Base-by-base conservation (phyloP, 495 filamentous ascomycete species). In the Platismatia glauca region DNA sequence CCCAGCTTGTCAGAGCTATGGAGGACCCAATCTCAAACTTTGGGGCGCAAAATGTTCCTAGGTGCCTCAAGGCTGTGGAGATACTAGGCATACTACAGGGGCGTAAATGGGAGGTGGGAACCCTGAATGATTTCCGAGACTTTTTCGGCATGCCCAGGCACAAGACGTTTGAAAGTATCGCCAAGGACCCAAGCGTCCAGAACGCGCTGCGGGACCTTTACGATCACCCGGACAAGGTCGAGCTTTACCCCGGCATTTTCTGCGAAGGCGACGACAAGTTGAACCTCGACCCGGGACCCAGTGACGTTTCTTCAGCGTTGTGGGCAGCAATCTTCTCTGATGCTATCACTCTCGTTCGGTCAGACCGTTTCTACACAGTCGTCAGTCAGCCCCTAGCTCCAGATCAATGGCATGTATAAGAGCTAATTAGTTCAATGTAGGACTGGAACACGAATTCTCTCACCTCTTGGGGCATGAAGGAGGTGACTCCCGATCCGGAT, bases 41-140 rank as follows among this genome's bases (percentile, higher is more conserved):
- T 55, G 77, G 77, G 22, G 68, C 75, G 7, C 70, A 73, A 34
- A 67, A 72, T 52, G 64, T 74, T n/a, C 77, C 77, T 4, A 71
- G 73, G 43, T 64, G 68, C 37, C 59, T 79, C 12, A 72, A 66
- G 24, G 59, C 62, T 7, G 61, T 79, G 12, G 77, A 77, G 60
- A 74, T 79, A 15, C 24, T 75, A 35, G 77, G 75, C 12, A 79
- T 79, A 34, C 27, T 70, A 27, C 77, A 79, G 61, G 72, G 77
- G 33, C 70, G 77, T 12, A 72, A 72, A 64, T 79, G 76, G 63
- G 61, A 67, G 35, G 56, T 67, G 31, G 65, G 55, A 13, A 59
- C 73, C 20, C 62, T 78, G 20, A 76, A 76, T 50, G 74, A 76
- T 46, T 77, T 78, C 58, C 67, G 77, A 6, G 56, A 67, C 41